Conservation (phyloP, 495 filamentous ascomycete species). For the Neurospora terricola region DNA sequence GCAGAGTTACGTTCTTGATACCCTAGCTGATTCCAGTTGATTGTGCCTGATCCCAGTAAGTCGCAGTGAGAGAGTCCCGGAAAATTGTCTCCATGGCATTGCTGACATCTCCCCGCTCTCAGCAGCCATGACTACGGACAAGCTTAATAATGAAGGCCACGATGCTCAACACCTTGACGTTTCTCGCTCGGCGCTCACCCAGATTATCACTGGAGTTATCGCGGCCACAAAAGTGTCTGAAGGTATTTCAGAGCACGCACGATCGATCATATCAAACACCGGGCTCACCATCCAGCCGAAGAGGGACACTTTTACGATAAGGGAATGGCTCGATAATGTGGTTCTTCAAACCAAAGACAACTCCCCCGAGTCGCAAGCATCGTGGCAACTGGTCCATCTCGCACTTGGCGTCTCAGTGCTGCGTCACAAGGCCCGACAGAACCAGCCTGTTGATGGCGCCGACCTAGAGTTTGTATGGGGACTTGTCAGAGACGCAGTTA, state of each 20-base stretch:
- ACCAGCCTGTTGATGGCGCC: neutral
- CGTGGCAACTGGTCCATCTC: neutral
- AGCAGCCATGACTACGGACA: neutral
- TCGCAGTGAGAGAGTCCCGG: neutral
- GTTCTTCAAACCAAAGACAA: neutral
- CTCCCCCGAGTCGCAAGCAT: neutral
- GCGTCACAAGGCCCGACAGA: neutral
- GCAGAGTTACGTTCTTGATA: neutral
- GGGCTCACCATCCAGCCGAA: neutral
- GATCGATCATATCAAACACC: neutral
- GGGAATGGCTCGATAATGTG: neutral
- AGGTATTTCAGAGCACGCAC: neutral
- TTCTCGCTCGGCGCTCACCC: neutral
- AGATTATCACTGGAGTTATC: neutral
- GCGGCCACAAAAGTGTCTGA: neutral
- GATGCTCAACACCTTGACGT: neutral
- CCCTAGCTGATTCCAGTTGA: neutral
- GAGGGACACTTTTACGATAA: neutral
- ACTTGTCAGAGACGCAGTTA: neutral
- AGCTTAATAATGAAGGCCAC: neutral
- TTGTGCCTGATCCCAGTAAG: neutral
- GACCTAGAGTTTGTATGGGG: conserved; percentile 1
- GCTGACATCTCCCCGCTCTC: neutral
- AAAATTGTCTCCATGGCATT: neutral
- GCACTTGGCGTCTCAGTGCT: neutral